Percentiles rank a stretch among this genome's conserved stretches.
Evolutionary conservation across 2,329 filamentous ascomycete genomes (phyloP).

Genomic region (Fusarium beomiforme): DNA sequence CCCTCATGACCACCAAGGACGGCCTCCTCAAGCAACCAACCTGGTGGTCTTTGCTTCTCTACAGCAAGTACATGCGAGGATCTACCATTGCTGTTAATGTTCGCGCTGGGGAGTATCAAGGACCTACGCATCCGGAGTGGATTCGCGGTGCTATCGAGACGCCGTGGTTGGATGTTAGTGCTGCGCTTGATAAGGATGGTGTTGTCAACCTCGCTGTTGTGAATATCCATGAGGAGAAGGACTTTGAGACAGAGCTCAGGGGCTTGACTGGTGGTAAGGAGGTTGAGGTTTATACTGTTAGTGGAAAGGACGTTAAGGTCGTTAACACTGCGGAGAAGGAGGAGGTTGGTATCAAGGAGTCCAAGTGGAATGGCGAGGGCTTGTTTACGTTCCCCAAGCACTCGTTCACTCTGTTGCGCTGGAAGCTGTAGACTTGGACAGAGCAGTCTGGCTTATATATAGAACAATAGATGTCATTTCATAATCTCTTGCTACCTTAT

Average conservation of each 20-base stretch:
- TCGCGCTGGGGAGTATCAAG: constrained; percentile 69
- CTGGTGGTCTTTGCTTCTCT: constrained; percentile 77
- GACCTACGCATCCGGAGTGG: constrained; percentile 73
- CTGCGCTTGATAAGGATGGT: constrained; percentile 65
- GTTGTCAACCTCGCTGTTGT: constrained; percentile 75
- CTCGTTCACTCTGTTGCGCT: constrained; percentile 74
- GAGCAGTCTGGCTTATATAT: neutral
- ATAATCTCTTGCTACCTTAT: neutral
- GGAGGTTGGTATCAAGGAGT: constrained; percentile 60
- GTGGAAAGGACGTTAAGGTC: constrained; percentile 55
- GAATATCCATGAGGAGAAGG: constrained; percentile 72
- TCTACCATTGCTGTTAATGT: constrained; percentile 74
- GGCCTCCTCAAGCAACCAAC: constrained; percentile 77
- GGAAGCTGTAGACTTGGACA: constrained; percentile 56
- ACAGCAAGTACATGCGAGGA: constrained; percentile 72
- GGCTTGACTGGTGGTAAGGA: constrained; percentile 57
- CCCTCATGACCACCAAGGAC: constrained; percentile 74
- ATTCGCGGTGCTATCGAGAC: constrained; percentile 72
- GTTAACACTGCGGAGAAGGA: constrained; percentile 72
- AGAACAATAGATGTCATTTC: neutral
- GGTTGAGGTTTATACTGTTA: constrained; percentile 70
- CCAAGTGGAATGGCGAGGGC: constrained; percentile 70
- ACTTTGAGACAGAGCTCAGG: constrained; percentile 67
- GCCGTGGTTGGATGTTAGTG: constrained; percentile 76
- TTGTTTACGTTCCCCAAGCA: constrained; percentile 74